Evolutionary conservation across 371 early-diverging fungal species (phyloP).

Genomic region (Mortierella sp.): DNA sequence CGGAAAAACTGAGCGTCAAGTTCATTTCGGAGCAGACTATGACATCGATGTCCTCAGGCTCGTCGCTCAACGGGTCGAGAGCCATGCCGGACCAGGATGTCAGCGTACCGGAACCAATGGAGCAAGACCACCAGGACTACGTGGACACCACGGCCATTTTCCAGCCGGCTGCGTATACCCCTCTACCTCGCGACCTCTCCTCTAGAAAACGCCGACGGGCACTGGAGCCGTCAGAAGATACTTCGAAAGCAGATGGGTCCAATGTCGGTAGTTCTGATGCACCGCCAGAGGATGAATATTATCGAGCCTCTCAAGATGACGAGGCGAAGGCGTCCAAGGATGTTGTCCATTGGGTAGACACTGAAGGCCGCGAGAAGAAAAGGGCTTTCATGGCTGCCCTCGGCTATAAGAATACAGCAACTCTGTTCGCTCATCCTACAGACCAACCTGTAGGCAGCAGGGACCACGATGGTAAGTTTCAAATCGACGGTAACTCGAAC

Average conservation of each 20-base stretch:
- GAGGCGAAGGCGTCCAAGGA: slow-evolving; percentile 20
- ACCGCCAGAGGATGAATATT: slow-evolving; percentile 14
- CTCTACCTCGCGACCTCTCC: neutral
- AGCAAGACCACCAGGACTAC: neutral
- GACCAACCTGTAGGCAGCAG: neutral
- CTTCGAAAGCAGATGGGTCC: slow-evolving; percentile 4
- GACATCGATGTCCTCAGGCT: neutral
- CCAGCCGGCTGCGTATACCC: slow-evolving; percentile 20
- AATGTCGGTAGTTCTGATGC: neutral
- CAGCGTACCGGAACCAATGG: neutral
- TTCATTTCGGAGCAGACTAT: neutral
- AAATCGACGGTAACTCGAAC: no score
- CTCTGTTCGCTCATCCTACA: neutral
- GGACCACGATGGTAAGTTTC: no score
- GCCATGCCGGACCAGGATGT: neutral
- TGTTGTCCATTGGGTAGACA: slow-evolving; percentile 43
- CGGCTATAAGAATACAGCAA: slow-evolving; percentile 21
- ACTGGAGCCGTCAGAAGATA: neutral
- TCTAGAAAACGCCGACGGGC: slow-evolving; percentile 23
- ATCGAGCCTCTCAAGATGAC: slow-evolving; percentile 17
- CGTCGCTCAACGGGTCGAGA: neutral
- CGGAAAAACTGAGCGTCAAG: neutral
- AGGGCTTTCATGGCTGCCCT: slow-evolving; percentile 30
- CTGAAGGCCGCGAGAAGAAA: slow-evolving; percentile 40
- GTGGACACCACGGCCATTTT: slow-evolving; percentile 4